Percentiles rank a stretch among this genome's conserved stretches.
phyloP scores from a whole-genome alignment of 2,329 filamentous ascomycete genomes.

The Epichloe festucae region DNA sequence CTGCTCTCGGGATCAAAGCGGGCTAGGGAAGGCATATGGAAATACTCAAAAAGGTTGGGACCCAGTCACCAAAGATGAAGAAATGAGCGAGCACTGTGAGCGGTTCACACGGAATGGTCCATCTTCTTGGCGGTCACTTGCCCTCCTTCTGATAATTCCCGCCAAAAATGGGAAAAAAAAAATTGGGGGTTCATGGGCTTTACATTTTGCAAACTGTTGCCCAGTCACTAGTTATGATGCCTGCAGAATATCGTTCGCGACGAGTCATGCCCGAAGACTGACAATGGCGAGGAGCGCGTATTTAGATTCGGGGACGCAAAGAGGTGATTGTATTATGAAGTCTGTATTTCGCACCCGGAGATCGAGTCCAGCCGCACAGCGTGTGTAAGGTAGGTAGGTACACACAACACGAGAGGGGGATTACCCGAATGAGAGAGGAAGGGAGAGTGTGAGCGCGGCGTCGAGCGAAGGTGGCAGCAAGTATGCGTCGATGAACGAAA shows the following conservation, averaged over 20 bases:
- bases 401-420: not conserved
- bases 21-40: slow-evolving; percentile 1
- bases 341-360: not conserved
- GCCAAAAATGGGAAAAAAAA: too few species aligned
- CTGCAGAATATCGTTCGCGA: slow-evolving; percentile 6
- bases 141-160: not conserved
- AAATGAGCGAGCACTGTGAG: not conserved
- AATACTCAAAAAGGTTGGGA: slow-evolving; percentile 4
- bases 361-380: not conserved
- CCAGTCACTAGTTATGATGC: slow-evolving; percentile 5
- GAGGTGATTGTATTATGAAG: not conserved
- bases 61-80: slow-evolving; percentile 2
- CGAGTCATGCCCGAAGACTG: slow-evolving; percentile 6
- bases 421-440: not conserved
- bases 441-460: not conserved
- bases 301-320: not conserved
- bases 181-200: not conserved
- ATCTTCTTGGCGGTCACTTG: slow-evolving; percentile 1
- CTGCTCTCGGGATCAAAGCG: slow-evolving; percentile 4
- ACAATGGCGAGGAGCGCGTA: not conserved
- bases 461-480: too few species aligned
- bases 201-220: slow-evolving; percentile 7
- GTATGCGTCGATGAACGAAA: too few species aligned
- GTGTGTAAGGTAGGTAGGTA: not conserved
- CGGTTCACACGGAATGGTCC: not conserved